Percentiles rank a stretch among this genome's conserved stretches.
phyloP scores from a whole-genome alignment of 2,329 filamentous ascomycete genomes.

The Arthrobotrys megalospora region DNA sequence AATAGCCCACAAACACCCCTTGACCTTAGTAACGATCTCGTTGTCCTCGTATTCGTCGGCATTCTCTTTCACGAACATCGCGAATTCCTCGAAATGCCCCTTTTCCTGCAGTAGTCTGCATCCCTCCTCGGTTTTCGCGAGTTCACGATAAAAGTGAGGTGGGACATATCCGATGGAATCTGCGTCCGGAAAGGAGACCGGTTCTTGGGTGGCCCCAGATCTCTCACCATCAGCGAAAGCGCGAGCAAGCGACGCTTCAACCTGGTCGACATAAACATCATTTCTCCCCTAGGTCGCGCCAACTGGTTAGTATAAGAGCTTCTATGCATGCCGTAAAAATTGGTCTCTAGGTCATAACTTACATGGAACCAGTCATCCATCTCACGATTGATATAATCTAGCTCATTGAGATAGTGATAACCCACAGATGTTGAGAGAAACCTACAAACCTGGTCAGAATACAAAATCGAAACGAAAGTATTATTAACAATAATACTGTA shows the following conservation, averaged over 20 bases:
- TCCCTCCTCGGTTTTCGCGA: slow-evolving; percentile 92
- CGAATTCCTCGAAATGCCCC: slow-evolving; percentile 96
- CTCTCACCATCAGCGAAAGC: slow-evolving; percentile 76
- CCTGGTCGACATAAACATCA: slow-evolving; percentile 92
- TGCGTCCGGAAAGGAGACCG: slow-evolving; percentile 71
- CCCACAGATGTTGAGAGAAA: slow-evolving; percentile 97
- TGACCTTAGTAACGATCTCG: slow-evolving; percentile 91
- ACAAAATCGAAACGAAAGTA: slow-evolving; percentile 4
- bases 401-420: slow-evolving; percentile 94
- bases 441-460: slow-evolving; percentile 30
- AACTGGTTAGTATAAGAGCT: neutral
- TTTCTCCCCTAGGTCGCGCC: slow-evolving; percentile 77
- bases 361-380: slow-evolving; percentile 99
- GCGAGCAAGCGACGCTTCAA: slow-evolving; percentile 93
- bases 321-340: neutral
- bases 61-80: slow-evolving; percentile 86
- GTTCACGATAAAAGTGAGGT: slow-evolving; percentile 97
- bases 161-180: slow-evolving; percentile 77
- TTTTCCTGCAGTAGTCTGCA: slow-evolving; percentile 91
- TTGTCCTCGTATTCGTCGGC: slow-evolving; percentile 86
- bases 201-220: slow-evolving; percentile 71
- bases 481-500: neutral
- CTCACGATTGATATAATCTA: slow-evolving; percentile 99
- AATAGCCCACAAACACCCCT: slow-evolving; percentile 96
- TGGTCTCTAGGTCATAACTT: slow-evolving; percentile 30